Conservation (phyloP, 1,284 basidiomycete genomes). For the Neonothopanus nambi region DNA sequence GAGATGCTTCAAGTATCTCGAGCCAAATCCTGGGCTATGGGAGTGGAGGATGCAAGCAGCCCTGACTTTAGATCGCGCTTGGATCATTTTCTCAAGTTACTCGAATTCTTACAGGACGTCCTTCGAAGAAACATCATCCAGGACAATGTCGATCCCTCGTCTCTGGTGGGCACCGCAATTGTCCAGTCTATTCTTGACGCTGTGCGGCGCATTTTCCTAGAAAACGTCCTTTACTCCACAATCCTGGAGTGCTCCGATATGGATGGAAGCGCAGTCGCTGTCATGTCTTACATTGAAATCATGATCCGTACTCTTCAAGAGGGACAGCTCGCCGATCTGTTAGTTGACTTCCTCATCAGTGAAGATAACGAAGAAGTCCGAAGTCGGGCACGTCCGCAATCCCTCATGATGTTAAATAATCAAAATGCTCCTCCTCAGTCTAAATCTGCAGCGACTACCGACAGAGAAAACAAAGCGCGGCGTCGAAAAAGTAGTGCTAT, state of each 20-base stretch:
- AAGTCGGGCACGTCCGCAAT: slow-evolving; percentile 45
- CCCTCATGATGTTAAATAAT: slow-evolving; percentile 46
- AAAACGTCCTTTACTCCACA: slow-evolving; percentile 92
- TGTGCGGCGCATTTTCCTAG: slow-evolving; percentile 84
- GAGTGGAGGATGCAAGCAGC: slow-evolving; percentile 74
- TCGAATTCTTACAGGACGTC: slow-evolving; percentile 93
- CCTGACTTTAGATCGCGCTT: slow-evolving; percentile 79
- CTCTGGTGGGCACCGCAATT: slow-evolving; percentile 74
- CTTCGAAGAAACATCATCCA: slow-evolving; percentile 60
- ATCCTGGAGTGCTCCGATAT: slow-evolving; percentile 90
- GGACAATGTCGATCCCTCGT: slow-evolving; percentile 54
- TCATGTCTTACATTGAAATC: slow-evolving; percentile 95
- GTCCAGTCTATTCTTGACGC: slow-evolving; percentile 81
- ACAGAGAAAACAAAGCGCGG: slow-evolving; percentile 43
- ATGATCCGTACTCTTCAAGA: slow-evolving; percentile 78
- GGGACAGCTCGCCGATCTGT: slow-evolving; percentile 67
- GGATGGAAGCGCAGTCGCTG: slow-evolving; percentile 94
- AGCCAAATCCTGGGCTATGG: slow-evolving; percentile 58
- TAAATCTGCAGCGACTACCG: slow-evolving; percentile 27
- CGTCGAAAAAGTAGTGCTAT: slow-evolving; percentile 83
- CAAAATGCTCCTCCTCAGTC: slow-evolving; percentile 36
- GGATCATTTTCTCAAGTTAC: slow-evolving; percentile 85
- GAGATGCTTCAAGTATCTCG: slow-evolving; percentile 52
- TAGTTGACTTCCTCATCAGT: slow-evolving; percentile 79
- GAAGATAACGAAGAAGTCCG: slow-evolving; percentile 76